Evolutionary conservation across 1,139 yeast genomes (phyloP), one percentile per base, ranked within the genome.

Genomic region (Hansenula lynferdii): DNA sequence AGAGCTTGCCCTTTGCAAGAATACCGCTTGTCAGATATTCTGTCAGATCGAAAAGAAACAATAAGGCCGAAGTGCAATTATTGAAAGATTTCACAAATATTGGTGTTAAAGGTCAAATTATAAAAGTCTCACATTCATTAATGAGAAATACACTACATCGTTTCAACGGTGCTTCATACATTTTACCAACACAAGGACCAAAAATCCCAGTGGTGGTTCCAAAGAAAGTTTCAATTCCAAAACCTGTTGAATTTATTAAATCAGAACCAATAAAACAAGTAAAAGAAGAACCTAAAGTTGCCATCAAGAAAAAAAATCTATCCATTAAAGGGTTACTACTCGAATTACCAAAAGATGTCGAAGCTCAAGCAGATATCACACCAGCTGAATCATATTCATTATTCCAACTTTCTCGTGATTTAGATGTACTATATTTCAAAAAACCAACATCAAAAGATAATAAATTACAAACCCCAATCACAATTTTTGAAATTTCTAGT

Each of bases 101-200:
- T 42, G 64, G 64, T 34, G 57, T 65, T 14, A 66, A 62, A 30
- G 96, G 96, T 22, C 84, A 89, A 63, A 70, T 89, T 33, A 72
- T 85, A 20, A 65, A 73, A 29, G 96, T 87, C 12, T 72, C 77
- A 44, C 86, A 95, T 25, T 85, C 92, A 15, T 70, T 76, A 44
- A 89, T 89, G 96, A 75, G 92, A 58, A 85, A 85, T 62, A 75
- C 67, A 51, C 70, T 89, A 42, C 87, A 87, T 53, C 75, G 76
- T 37, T 55, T 67, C 44, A 80, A 85, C 50, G 84, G 85, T 35
- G 96, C 96, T 4, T 75, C 77, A 28, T 85, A 84, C 55, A 69
- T 84, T 24, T 58, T 75, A 28, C 65, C 69, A 33, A 74, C 69
- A 14, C 66, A 71, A 42, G 72, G 74, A 8, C 82, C 86, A 34